These are phyloP conservation scores for Acanthamoeba comandoni DNA, from an alignment of 208 protist genomes.

Conservation along the genomic window DNA sequence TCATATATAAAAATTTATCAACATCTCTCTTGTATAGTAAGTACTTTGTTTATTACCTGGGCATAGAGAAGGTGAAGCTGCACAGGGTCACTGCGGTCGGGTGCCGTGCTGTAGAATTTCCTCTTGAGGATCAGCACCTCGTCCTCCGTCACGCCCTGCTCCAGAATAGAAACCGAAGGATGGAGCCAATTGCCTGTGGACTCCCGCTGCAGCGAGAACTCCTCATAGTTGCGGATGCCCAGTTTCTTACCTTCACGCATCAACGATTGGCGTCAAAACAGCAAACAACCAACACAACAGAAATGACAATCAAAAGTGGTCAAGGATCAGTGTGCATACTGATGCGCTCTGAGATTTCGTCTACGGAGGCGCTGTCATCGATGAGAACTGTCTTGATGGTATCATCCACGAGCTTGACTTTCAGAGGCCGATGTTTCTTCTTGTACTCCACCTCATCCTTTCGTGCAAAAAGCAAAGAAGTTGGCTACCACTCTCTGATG, in stretches of 20 bases:
- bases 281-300: background rate
- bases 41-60: too few relatives aligned
- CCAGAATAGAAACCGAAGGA: constrained; percentile 81
- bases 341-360: constrained; percentile 1
- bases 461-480: background rate
- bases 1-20: background rate
- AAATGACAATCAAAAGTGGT: too few relatives aligned
- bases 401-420: constrained; percentile 80
- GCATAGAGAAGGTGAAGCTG: constrained; percentile 88
- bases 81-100: constrained; percentile 87
- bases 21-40: background rate
- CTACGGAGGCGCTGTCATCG: constrained; percentile 5
- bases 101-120: constrained; percentile 89
- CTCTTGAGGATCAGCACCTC: constrained; percentile 86
- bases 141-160: constrained; percentile 85
- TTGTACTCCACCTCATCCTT: constrained; percentile 81
- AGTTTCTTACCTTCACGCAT: constrained; percentile 81
- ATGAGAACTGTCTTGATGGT: constrained; percentile 42
- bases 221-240: constrained; percentile 87
- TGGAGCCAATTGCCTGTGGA: constrained; percentile 83
- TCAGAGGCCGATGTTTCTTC: constrained; percentile 87
- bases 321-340: too few relatives aligned
- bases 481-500: too few relatives aligned
- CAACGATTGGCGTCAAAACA: background rate
- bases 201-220: constrained; percentile 81